Conservation (phyloP, 768 basidiomycete species). For the Tylopilus intermedius region DNA sequence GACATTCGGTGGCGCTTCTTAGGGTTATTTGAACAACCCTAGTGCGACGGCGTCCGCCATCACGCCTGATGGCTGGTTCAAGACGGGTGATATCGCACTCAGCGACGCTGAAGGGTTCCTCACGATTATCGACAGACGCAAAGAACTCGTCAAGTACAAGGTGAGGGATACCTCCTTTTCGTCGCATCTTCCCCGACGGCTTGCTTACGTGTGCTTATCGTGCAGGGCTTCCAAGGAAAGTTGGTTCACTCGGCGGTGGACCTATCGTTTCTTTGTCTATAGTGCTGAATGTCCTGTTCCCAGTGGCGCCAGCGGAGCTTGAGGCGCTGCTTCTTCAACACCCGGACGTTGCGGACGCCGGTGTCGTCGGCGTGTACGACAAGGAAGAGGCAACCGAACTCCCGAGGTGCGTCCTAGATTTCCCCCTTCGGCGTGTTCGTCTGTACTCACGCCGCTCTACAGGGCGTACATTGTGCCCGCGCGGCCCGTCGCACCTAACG, state of each 20-base stretch:
- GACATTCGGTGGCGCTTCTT: background rate
- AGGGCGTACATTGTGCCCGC: slow-evolving; percentile 56
- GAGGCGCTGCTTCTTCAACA: slow-evolving; percentile 73
- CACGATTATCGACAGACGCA: slow-evolving; percentile 67
- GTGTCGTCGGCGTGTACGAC: slow-evolving; percentile 72
- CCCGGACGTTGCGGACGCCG: slow-evolving; percentile 71
- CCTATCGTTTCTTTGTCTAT: background rate
- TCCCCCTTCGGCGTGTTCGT: too few species aligned
- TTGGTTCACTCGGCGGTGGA: background rate
- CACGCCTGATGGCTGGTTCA: slow-evolving; percentile 76
- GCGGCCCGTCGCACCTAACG: slow-evolving; percentile 17
- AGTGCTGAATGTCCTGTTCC: background rate
- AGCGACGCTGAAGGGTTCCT: slow-evolving; percentile 68
- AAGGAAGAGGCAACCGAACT: slow-evolving; percentile 73
- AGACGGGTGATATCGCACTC: slow-evolving; percentile 78
- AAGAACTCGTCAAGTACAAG: slow-evolving; percentile 78
- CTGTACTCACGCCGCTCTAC: background rate
- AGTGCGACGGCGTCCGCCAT: slow-evolving; percentile 66
- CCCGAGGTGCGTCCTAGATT: slow-evolving; percentile 46
- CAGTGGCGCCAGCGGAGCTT: slow-evolving; percentile 62
- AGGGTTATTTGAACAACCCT: slow-evolving; percentile 75
- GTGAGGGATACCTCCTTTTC: slow-evolving; percentile 13
- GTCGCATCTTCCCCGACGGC: background rate
- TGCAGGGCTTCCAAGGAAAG: slow-evolving; percentile 70
- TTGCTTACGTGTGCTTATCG: background rate